Evolutionary conservation across 495 filamentous ascomycete species (phyloP).

Genomic region (Parmelia sp.): DNA sequence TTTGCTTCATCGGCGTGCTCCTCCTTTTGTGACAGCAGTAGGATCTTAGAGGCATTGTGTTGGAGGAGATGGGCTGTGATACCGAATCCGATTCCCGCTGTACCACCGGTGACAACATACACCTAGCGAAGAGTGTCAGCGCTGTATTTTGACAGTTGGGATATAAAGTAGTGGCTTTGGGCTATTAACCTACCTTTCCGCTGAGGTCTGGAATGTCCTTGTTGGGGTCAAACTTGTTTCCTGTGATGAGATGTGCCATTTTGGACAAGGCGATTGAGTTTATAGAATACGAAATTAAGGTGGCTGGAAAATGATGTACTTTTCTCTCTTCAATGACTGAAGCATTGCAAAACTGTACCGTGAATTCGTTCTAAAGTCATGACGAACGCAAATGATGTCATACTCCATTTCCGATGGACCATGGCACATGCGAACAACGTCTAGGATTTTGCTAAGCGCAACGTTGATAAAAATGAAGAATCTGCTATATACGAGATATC

Average conservation of each 20-base stretch:
- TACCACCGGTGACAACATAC: slow-evolving; percentile 28
- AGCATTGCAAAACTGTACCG: background rate
- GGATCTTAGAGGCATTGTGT: slow-evolving; percentile 42
- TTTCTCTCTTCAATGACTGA: background rate
- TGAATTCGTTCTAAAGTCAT: background rate
- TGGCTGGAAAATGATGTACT: background rate
- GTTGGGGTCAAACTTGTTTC: slow-evolving; percentile 40
- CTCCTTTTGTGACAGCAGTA: slow-evolving; percentile 43
- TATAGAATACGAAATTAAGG: background rate
- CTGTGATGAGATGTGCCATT: slow-evolving; percentile 28
- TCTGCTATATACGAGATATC: no score
- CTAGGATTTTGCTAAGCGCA: background rate
- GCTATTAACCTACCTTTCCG: slow-evolving; percentile 29
- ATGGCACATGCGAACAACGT: background rate
- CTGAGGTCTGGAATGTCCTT: slow-evolving; percentile 40
- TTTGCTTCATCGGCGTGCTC: slow-evolving; percentile 38
- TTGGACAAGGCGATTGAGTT: background rate
- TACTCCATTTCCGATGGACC: background rate
- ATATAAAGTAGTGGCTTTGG: background rate
- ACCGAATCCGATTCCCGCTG: slow-evolving; percentile 43
- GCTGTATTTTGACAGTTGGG: background rate
- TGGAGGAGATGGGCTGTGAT: slow-evolving; percentile 48
- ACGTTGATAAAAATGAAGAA: background rate
- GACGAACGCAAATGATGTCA: background rate
- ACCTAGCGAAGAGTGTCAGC: slow-evolving; percentile 11